Evolutionary conservation across 2,329 filamentous ascomycete species (phyloP).

Genomic region (Pestalotiopsis fici): DNA sequence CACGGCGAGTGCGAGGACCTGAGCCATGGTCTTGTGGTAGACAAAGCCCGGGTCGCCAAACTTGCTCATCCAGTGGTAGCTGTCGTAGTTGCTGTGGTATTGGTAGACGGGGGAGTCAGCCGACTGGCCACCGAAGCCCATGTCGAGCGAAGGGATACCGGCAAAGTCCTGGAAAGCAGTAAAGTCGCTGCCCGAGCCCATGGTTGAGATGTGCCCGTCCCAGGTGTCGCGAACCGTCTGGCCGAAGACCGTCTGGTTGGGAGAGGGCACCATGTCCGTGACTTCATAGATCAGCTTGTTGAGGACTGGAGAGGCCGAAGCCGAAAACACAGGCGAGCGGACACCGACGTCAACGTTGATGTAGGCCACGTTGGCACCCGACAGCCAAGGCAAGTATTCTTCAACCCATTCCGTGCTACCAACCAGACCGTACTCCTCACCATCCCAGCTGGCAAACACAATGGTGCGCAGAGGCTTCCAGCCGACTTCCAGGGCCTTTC

Average conservation of each 20-base stretch:
- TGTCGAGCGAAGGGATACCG: slow-evolving; percentile 65
- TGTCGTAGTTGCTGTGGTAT: slow-evolving; percentile 92
- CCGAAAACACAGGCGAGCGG: slow-evolving; percentile 62
- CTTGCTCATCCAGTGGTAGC: slow-evolving; percentile 83
- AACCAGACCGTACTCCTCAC: slow-evolving; percentile 82
- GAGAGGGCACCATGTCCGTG: slow-evolving; percentile 63
- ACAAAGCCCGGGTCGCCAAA: slow-evolving; percentile 72
- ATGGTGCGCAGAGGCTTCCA: slow-evolving; percentile 90
- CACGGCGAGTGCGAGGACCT: slow-evolving; percentile 63
- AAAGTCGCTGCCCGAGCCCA: slow-evolving; percentile 75
- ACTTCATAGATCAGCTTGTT: slow-evolving; percentile 72
- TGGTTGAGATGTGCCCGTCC: slow-evolving; percentile 61
- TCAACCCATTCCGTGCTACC: slow-evolving; percentile 94
- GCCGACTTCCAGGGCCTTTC: slow-evolving; percentile 66
- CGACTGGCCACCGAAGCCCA: slow-evolving; percentile 52
- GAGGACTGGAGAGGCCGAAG: slow-evolving; percentile 73
- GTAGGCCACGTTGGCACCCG: slow-evolving; percentile 73
- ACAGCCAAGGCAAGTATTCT: slow-evolving; percentile 82
- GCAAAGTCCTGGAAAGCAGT: slow-evolving; percentile 75
- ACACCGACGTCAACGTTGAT: slow-evolving; percentile 83
- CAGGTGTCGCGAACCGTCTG: slow-evolving; percentile 72
- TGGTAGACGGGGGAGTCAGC: slow-evolving; percentile 64
- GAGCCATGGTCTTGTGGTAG: slow-evolving; percentile 68
- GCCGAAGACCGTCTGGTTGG: slow-evolving; percentile 72
- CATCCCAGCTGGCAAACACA: slow-evolving; percentile 83